These are phyloP conservation scores for Conticribra guillardii DNA, from an alignment of 108 stramenopile species.

Conservation along the genomic window DNA sequence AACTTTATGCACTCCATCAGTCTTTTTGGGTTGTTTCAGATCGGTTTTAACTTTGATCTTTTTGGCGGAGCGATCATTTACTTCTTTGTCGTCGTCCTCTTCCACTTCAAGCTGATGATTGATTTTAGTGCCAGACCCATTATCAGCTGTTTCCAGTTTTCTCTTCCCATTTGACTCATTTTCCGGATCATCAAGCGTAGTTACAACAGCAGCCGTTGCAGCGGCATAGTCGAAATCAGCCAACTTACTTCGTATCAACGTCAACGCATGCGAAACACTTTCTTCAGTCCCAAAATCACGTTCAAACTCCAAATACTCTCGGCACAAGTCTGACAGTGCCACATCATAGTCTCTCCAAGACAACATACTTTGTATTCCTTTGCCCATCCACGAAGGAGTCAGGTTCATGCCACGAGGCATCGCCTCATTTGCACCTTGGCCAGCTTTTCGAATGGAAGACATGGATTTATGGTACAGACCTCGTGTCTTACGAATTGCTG, in stretches of 20 bases:
- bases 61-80: constrained; percentile 28
- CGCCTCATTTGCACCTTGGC: constrained; percentile 13
- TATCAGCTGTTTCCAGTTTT: constrained; percentile 25
- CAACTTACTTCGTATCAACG: constrained; percentile 63
- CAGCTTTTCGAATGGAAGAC: constrained; percentile 45
- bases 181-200: neutral
- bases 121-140: neutral
- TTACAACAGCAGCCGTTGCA: neutral
- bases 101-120: constrained; percentile 3
- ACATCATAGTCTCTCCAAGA: constrained; percentile 54
- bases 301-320: constrained; percentile 79
- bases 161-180: constrained; percentile 32
- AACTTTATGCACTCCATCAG: constrained; percentile 63
- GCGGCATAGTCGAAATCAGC: constrained; percentile 14
- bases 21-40: constrained; percentile 54
- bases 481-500: constrained; percentile 60
- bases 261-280: constrained; percentile 54
- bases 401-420: constrained; percentile 1
- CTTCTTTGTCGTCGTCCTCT: constrained; percentile 23
- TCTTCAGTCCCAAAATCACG: constrained; percentile 67
- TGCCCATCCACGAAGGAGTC: constrained; percentile 5
- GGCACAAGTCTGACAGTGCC: constrained; percentile 65
- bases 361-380: constrained; percentile 18
- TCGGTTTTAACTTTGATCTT: constrained; percentile 45
- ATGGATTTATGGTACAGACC: constrained; percentile 73